These are phyloP conservation scores for Thalassia testudinum DNA, from an alignment of 116 monocot genomes.

Conservation along the genomic window DNA sequence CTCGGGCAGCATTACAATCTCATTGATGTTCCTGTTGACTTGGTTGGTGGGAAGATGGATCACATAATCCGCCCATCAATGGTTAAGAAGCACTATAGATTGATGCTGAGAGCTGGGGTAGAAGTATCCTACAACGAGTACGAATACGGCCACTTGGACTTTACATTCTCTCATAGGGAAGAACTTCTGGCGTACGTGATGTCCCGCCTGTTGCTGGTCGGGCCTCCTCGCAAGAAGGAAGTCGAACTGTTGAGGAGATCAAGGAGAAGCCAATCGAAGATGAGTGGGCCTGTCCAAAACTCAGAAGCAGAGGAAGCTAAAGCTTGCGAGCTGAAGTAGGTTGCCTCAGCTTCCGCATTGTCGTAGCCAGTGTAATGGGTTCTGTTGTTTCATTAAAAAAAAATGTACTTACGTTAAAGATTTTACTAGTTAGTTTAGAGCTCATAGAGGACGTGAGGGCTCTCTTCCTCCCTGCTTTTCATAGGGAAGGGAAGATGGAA, in stretches of 20 bases:
- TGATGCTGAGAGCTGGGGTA: slow-evolving; percentile 61
- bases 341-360: no score
- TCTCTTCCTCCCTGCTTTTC: no score
- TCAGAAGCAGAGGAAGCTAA: neutral
- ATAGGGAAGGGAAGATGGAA: no score
- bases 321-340: no score
- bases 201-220: slow-evolving; percentile 51
- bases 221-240: slow-evolving; percentile 7
- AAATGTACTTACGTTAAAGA: no score
- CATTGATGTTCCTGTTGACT: slow-evolving; percentile 76
- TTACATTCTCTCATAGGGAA: slow-evolving; percentile 89
- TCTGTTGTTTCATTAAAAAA: no score
- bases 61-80: slow-evolving; percentile 73
- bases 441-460: no score
- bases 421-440: no score
- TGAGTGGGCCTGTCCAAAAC: neutral
- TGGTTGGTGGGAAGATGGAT: slow-evolving; percentile 78
- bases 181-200: slow-evolving; percentile 93
- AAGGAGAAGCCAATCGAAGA: slow-evolving; percentile 9
- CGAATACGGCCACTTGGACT: slow-evolving; percentile 90
- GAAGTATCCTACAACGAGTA: slow-evolving; percentile 76
- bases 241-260: slow-evolving; percentile 12
- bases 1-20: slow-evolving; percentile 61
- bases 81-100: slow-evolving; percentile 85
- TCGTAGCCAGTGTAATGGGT: no score